A percentile compares a stretch with the other conserved stretches of the same genome.
Evolutionary conservation across 139 green algal species (phyloP).

Genomic region (Chlorella sp.): DNA sequence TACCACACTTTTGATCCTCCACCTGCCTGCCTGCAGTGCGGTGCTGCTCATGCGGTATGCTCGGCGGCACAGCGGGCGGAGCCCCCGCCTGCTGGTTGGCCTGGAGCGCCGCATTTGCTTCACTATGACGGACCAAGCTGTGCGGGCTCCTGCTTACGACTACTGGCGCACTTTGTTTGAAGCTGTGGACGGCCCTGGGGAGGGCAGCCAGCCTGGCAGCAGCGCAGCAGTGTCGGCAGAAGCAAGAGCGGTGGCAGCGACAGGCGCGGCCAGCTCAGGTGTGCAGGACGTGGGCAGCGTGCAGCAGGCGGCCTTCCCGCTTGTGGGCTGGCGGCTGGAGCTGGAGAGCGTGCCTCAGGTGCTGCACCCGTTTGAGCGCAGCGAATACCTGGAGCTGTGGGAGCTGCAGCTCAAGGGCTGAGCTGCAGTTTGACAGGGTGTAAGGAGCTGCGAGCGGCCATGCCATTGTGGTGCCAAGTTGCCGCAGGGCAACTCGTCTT

Average conservation of each 20-base stretch:
- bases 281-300: not conserved
- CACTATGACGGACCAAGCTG: conserved; percentile 3
- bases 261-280: not conserved
- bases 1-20: too few relatives aligned
- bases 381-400: conserved; percentile 30
- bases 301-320: not conserved
- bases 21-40: not conserved
- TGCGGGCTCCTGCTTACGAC: conserved; percentile 22
- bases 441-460: too few relatives aligned
- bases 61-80: not conserved
- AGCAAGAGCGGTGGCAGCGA: not conserved
- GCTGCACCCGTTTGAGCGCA: conserved; percentile 2
- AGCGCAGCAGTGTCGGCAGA: not conserved
- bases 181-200: not conserved
- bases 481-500: too few relatives aligned
- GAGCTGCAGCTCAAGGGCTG: not conserved
- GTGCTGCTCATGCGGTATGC: conserved; percentile 21
- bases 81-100: conserved; percentile 24
- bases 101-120: conserved; percentile 30
- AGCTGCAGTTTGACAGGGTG: too few relatives aligned
- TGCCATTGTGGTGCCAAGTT: too few relatives aligned
- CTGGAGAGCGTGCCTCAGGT: not conserved
- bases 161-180: conserved; percentile 30
- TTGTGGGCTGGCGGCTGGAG: conserved; percentile 20
- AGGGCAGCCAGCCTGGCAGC: not conserved